Conservation (phyloP, 768 basidiomycete genomes). For the Naematelia encephala region DNA sequence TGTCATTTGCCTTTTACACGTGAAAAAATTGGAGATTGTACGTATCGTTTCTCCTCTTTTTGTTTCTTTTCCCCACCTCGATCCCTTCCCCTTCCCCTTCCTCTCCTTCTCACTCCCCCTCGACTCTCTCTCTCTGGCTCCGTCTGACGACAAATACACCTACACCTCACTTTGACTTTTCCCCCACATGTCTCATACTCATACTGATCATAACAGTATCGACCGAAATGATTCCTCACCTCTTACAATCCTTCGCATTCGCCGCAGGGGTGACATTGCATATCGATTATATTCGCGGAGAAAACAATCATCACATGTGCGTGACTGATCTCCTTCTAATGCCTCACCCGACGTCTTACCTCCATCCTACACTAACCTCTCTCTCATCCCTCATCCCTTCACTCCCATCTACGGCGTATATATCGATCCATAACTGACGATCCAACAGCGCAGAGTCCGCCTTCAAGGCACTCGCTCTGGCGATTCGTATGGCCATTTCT, state of each 20-base stretch:
- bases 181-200: too few species aligned
- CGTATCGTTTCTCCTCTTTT: constrained; percentile 11
- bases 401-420: too few species aligned
- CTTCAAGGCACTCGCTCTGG: constrained; percentile 95
- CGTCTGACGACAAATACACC: too few species aligned
- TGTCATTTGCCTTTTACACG: constrained; percentile 64
- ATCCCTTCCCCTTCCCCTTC: background rate
- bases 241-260: constrained; percentile 97
- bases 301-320: constrained; percentile 97
- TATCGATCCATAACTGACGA: background rate
- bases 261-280: constrained; percentile 91
- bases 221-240: constrained; percentile 96
- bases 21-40: constrained; percentile 58
- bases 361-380: too few species aligned
- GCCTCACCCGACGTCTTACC: too few species aligned
- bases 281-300: constrained; percentile 86
- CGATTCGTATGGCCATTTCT: constrained; percentile 91
- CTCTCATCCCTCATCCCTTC: too few species aligned
- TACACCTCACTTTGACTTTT: too few species aligned
- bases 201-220: constrained; percentile 39
- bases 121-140: background rate
- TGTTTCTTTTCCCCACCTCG: background rate
- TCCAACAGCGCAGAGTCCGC: constrained; percentile 80
- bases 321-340: constrained; percentile 40
- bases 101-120: background rate